Evolutionary conservation across 331 rosid species (phyloP), one percentile per base, ranked within the genome.

Genomic region (Pyracantha coccinea): DNA sequence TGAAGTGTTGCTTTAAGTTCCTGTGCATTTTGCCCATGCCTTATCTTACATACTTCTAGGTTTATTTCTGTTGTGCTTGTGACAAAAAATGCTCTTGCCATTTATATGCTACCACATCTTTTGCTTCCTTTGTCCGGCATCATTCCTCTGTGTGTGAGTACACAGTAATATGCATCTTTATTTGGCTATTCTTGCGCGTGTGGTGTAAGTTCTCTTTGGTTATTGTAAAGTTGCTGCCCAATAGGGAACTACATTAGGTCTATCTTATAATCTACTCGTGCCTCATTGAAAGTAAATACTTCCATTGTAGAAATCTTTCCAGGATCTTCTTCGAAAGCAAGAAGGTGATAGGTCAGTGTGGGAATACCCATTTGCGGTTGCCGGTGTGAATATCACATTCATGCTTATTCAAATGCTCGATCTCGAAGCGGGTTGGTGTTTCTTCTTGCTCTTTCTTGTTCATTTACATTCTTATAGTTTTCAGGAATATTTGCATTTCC

Each of bases 321-420:
- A 90, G 85, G 92, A 86, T 84, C 99, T 95, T 65, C 89, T 95
- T 74, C 85, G 93, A 83, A 95, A 95, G 88, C 97, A 88, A 85
- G 99, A 86, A 86, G 99, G 99, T 72, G 92, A 92, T 66, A 89
- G 99, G 32, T 95, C 99, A 24, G 89, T 92, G 76, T 95, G 99
- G 99, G 99, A 95, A 78, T 95, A 95, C 84, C 99, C 99, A 71
- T 95, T 95, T 89, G 97, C 97, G 28, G 97, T 95, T 78, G 99
- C 99, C 71, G 99, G 99, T 74, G 99, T 95, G 72, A 95, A 95
- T 89, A 92, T 95, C 69, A 92, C 99, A 72, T 95, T 95, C 86
- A 92, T 95, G 99, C 97, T 95, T 63, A 90, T 95, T 76, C 99
- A 95, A 83, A 95, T 95, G 89, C 96, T 95, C 66, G 99, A 95